Evolutionary conservation across 2,329 filamentous ascomycete genomes (phyloP).

Genomic region (Sclerotinia glacialis): DNA sequence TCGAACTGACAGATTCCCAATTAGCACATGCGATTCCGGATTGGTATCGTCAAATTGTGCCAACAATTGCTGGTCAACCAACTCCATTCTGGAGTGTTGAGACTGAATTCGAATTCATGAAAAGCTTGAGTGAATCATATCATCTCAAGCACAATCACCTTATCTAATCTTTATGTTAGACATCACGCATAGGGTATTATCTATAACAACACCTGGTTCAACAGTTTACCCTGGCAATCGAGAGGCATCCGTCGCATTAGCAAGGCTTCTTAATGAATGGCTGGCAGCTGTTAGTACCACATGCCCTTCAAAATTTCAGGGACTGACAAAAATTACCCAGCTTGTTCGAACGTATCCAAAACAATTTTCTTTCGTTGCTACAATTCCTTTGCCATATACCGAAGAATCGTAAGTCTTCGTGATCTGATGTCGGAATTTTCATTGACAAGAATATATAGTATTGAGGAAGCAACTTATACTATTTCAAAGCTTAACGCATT

Average conservation of each 20-base stretch:
- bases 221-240: slow-evolving; percentile 4
- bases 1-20: neutral
- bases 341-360: slow-evolving; percentile 4
- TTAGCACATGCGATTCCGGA: slow-evolving; percentile 2
- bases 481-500: neutral
- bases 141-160: neutral
- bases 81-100: slow-evolving; percentile 9
- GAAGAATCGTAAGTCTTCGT: slow-evolving; percentile 1
- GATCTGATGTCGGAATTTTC: neutral
- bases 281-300: neutral
- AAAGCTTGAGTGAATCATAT: neutral
- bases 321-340: neutral
- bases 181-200: slow-evolving; percentile 9
- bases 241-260: neutral
- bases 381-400: slow-evolving; percentile 5
- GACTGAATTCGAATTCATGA: slow-evolving; percentile 8
- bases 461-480: neutral
- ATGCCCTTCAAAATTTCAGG: neutral
- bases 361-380: slow-evolving; percentile 9
- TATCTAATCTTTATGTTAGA: slow-evolving; percentile 1
- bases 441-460: neutral
- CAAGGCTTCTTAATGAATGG: slow-evolving; percentile 12
- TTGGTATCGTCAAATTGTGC: slow-evolving; percentile 4
- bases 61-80: neutral
- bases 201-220: slow-evolving; percentile 6